phyloP scores from a whole-genome alignment of 2,329 filamentous ascomycete species.

The Dothideomycetes sp. region DNA sequence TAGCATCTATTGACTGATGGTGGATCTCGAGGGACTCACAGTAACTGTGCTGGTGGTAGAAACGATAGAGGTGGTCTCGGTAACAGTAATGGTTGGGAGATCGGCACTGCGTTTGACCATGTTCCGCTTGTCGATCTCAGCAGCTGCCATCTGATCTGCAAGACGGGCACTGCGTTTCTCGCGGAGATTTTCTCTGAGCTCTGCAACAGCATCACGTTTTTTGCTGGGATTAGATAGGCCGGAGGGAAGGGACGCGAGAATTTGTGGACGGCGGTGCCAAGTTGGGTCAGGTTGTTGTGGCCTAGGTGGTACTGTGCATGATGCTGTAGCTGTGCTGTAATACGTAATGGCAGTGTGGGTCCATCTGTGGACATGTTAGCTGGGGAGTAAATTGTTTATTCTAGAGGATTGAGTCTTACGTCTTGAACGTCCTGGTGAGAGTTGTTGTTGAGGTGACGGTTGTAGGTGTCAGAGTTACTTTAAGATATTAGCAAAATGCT shows the following conservation, averaged over 20 bases:
- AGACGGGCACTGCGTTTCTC: not conserved
- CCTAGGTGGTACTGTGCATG: slow-evolving; percentile 25
- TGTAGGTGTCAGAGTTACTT: slow-evolving; percentile 1
- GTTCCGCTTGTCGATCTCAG: slow-evolving; percentile 11
- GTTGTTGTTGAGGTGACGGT: slow-evolving; percentile 3
- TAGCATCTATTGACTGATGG: not conserved
- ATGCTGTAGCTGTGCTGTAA: slow-evolving; percentile 24
- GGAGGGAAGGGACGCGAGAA: slow-evolving; percentile 13
- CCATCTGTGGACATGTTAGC: slow-evolving; percentile 22
- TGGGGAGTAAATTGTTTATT: slow-evolving; percentile 7
- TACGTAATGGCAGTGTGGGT: slow-evolving; percentile 12
- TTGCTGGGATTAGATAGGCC: slow-evolving; percentile 13
- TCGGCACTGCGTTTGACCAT: slow-evolving; percentile 24
- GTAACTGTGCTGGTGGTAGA: slow-evolving; percentile 22
- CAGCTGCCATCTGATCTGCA: slow-evolving; percentile 3
- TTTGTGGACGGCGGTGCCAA: slow-evolving; percentile 24
- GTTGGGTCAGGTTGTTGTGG: slow-evolving; percentile 23
- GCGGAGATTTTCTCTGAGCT: not conserved
- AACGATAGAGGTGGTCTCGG: slow-evolving; percentile 18
- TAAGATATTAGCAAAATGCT: slow-evolving; percentile 6
- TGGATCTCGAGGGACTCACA: slow-evolving; percentile 8
- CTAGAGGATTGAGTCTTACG: slow-evolving; percentile 1
- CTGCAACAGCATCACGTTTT: slow-evolving; percentile 10
- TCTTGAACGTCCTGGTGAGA: slow-evolving; percentile 6
- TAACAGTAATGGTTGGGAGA: slow-evolving; percentile 22